Evolutionary conservation across 1,139 yeast genomes (phyloP).

Genomic region (Kodamaea sp.): DNA sequence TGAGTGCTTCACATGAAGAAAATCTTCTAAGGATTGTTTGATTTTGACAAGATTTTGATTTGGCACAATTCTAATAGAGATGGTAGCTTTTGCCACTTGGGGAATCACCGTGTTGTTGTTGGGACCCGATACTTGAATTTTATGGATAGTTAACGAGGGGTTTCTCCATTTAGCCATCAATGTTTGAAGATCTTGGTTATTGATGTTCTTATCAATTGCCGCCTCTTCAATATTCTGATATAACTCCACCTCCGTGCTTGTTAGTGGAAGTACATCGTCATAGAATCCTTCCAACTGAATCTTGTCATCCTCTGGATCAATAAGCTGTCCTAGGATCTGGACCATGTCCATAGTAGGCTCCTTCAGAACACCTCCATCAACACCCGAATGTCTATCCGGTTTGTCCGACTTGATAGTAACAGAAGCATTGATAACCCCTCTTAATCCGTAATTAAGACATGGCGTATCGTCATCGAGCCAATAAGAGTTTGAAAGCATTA

Average conservation of each 20-base stretch:
- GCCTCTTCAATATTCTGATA: conserved; percentile 63
- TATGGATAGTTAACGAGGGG: conserved; percentile 90
- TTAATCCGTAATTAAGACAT: conserved; percentile 87
- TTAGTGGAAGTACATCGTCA: conserved; percentile 59
- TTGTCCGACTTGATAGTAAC: conserved; percentile 67
- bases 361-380: conserved; percentile 87
- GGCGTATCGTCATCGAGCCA: conserved; percentile 92
- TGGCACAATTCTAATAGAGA: conserved; percentile 88
- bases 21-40: conserved; percentile 49
- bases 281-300: conserved; percentile 72
- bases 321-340: conserved; percentile 64
- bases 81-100: conserved; percentile 68
- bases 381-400: conserved; percentile 95
- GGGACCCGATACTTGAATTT: conserved; percentile 85
- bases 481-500: conserved; percentile 83
- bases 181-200: conserved; percentile 44
- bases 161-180: conserved; percentile 86
- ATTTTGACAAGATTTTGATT: conserved; percentile 70
- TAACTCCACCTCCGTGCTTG: conserved; percentile 54
- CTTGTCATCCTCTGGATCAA: conserved; percentile 45
- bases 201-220: conserved; percentile 21
- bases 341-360: conserved; percentile 91
- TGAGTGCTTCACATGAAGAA: conserved; percentile 46
- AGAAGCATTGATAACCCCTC: conserved; percentile 87
- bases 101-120: conserved; percentile 90